Conservation (phyloP, 768 basidiomycete genomes). For the Tephrocybe rancida region DNA sequence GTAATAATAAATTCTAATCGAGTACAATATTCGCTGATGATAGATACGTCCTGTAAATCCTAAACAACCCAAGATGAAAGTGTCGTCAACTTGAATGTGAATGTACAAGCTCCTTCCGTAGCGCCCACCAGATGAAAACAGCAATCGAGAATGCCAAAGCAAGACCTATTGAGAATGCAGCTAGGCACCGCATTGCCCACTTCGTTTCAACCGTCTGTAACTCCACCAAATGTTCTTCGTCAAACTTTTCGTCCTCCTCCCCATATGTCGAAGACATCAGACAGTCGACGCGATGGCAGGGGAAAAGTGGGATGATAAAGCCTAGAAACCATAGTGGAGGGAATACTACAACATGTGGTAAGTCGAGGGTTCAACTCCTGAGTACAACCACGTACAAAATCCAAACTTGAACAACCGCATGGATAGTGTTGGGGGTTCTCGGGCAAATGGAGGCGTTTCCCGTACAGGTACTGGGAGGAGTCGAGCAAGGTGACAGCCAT, state of each 20-base stretch:
- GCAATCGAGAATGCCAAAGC: neutral
- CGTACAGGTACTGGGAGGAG: neutral
- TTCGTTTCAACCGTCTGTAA: slow-evolving; percentile 2
- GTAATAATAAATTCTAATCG: neutral
- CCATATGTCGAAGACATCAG: neutral
- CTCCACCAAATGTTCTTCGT: slow-evolving; percentile 1
- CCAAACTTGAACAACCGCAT: slow-evolving; percentile 9
- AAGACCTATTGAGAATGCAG: neutral
- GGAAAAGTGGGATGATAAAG: neutral
- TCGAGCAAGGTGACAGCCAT: slow-evolving; percentile 4
- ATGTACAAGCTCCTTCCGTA: neutral
- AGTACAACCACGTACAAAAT: neutral
- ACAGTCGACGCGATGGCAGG: neutral
- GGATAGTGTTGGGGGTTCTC: slow-evolving; percentile 7
- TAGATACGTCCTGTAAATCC: neutral
- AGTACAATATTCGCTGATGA: neutral
- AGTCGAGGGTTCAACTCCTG: neutral
- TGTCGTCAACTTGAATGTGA: neutral
- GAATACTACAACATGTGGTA: slow-evolving; percentile 1
- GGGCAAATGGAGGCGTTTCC: neutral
- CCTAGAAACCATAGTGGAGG: slow-evolving; percentile 7
- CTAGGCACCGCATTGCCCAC: slow-evolving; percentile 4
- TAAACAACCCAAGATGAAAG: neutral
- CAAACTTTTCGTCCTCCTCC: slow-evolving; percentile 1
- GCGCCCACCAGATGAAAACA: slow-evolving; percentile 1